These are phyloP conservation scores for Pythium diclinum DNA, from an alignment of 352 stramenopile species.

Conservation along the genomic window DNA sequence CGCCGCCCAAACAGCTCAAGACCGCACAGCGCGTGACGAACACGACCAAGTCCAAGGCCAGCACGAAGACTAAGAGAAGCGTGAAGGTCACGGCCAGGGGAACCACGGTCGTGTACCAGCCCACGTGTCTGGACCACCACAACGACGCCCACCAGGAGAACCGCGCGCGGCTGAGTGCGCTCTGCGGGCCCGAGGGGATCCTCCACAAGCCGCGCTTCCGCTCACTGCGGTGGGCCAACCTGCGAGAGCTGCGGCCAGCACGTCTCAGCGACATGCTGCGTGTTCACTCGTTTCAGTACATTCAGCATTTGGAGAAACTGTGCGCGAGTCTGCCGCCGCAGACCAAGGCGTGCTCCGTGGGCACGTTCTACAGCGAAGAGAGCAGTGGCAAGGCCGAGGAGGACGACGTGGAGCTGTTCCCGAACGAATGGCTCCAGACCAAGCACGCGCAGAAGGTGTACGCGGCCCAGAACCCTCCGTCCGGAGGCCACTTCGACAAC, in stretches of 20 bases:
- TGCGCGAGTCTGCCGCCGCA: slow-evolving; percentile 47
- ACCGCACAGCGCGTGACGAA: slow-evolving; percentile 41
- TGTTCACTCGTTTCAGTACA: slow-evolving; percentile 64
- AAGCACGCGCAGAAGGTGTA: slow-evolving; percentile 47
- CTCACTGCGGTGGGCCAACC: slow-evolving; percentile 56
- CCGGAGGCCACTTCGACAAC: slow-evolving; percentile 51
- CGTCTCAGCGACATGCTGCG: slow-evolving; percentile 56
- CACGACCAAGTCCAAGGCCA: slow-evolving; percentile 27
- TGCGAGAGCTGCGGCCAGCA: slow-evolving; percentile 48
- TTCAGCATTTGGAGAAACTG: slow-evolving; percentile 48
- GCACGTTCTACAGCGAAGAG: slow-evolving; percentile 35
- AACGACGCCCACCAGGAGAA: slow-evolving; percentile 76
- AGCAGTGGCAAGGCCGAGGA: slow-evolving; percentile 17
- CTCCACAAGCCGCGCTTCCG: slow-evolving; percentile 61
- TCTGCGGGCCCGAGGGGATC: slow-evolving; percentile 62
- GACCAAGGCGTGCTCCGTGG: slow-evolving; percentile 42
- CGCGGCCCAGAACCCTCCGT: slow-evolving; percentile 43
- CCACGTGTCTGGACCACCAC: slow-evolving; percentile 69
- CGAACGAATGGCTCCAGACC: slow-evolving; percentile 46
- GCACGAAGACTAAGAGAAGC: slow-evolving; percentile 28
- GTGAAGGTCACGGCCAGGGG: slow-evolving; percentile 27
- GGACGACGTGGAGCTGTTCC: slow-evolving; percentile 24
- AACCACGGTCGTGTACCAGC: slow-evolving; percentile 66
- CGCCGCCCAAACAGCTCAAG: slow-evolving; percentile 39
- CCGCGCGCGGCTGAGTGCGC: slow-evolving; percentile 44